Base-by-base conservation (phyloP, 805 yeast species). In the Ogataea nakhonphanomensis region DNA sequence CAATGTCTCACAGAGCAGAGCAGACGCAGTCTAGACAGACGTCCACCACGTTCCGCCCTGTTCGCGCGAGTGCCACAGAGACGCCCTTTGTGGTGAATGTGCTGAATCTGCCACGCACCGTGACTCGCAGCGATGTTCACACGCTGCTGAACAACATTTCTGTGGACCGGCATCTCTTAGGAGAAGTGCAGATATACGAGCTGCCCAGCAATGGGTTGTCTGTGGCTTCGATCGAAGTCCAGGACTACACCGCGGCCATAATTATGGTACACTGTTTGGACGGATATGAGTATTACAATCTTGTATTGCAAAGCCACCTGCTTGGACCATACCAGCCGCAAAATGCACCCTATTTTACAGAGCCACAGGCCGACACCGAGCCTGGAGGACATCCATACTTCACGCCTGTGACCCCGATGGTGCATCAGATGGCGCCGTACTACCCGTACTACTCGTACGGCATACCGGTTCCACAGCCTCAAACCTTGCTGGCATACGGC, bases 201-300 rank as follows among this genome's bases (percentile, higher is more conserved):
- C 41, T 49, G n/a, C 40, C 49, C 13, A 51, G 43, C 23, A 50
- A 41, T 33, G 47, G 45, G 7, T 27, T 46, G 11, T 51, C 56
- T 30, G 53, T 56, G 54, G 46, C 52, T 13, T 44, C 48, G 7
- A 37, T 50, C 17, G 38, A 30, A 6, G 25, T 51, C 8, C 29
- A 35, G 10, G 49, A 46, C 37, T 37, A 45, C 22, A 26, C 30
- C 1, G 8, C 30, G 15, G 33, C 49, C 8, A 27, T 39, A 7
- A 33, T 35, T n/a, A 36, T 54, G 8, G 41, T 48, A 12, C 28
- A 33, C 28, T 33, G 29, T 15, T 32, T 54, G n/a, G 51, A 53
- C 25, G 59, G 57, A 3, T 46, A 46, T 39, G 30, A 30, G 15
- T 51, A 47, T 33, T 33, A 50, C n/a, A 52, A 50, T 7, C 24